Evolutionary conservation across 2,329 filamentous ascomycete genomes (phyloP).

Genomic region (Cordyceps pruinosa): DNA sequence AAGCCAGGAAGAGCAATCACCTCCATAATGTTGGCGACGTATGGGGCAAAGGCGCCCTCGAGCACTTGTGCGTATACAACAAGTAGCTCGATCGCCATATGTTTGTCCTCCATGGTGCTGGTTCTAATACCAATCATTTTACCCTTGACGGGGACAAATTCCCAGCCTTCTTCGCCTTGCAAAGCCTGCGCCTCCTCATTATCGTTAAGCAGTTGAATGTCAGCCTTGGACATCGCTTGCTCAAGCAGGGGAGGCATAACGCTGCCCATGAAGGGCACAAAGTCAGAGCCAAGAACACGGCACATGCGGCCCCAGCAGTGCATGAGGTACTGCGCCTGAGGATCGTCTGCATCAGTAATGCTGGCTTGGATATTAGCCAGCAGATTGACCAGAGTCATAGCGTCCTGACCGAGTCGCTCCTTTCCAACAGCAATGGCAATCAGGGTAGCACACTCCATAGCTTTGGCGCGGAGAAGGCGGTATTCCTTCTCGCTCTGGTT

Average conservation of each 20-base stretch:
- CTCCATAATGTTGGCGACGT: slow-evolving; percentile 89
- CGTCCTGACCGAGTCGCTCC: slow-evolving; percentile 82
- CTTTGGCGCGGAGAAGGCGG: slow-evolving; percentile 84
- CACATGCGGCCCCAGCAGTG: slow-evolving; percentile 99
- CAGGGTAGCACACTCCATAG: slow-evolving; percentile 96
- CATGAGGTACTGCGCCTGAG: slow-evolving; percentile 92
- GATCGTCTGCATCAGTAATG: slow-evolving; percentile 87
- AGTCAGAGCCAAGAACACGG: slow-evolving; percentile 82
- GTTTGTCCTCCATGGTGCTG: slow-evolving; percentile 94
- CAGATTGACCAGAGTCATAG: slow-evolving; percentile 78
- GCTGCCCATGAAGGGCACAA: slow-evolving; percentile 82
- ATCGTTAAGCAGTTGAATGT: slow-evolving; percentile 92
- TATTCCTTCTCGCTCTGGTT: slow-evolving; percentile 92
- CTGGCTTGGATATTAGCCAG: slow-evolving; percentile 79
- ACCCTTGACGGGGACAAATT: slow-evolving; percentile 90
- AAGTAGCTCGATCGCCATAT: slow-evolving; percentile 98
- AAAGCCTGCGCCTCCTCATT: slow-evolving; percentile 90
- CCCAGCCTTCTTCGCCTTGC: slow-evolving; percentile 94
- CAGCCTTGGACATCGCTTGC: slow-evolving; percentile 88
- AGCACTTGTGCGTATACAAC: slow-evolving; percentile 95
- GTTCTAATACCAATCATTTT: slow-evolving; percentile 99
- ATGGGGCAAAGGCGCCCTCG: slow-evolving; percentile 86
- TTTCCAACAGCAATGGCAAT: slow-evolving; percentile 94
- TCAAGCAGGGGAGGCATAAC: slow-evolving; percentile 93
- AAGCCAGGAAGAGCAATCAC: slow-evolving; percentile 91